A percentile compares a stretch with the other conserved stretches of the same genome.
Evolutionary conservation across 2,329 filamentous ascomycete species (phyloP).

Genomic region (Epichloe gansuensis): DNA sequence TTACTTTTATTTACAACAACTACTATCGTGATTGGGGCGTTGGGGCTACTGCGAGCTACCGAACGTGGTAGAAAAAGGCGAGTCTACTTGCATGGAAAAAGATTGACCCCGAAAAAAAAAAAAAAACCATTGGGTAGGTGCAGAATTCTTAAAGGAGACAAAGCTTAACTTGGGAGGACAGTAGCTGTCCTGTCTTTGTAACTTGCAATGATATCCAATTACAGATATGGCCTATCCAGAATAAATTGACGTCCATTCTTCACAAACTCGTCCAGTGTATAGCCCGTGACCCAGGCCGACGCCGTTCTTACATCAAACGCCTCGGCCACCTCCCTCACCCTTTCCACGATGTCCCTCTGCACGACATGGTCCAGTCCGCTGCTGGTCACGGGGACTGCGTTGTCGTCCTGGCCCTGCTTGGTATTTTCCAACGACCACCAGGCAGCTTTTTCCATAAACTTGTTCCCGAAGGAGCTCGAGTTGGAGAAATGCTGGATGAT

Average conservation of each 20-base stretch:
- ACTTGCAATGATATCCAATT: constrained; percentile 17
- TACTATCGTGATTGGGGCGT: too few species aligned
- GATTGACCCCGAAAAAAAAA: too few species aligned
- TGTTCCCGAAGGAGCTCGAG: background rate
- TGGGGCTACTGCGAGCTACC: too few species aligned
- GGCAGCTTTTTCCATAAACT: constrained; percentile 1
- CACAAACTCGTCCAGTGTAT: background rate
- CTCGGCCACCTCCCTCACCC: background rate
- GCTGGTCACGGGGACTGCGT: background rate
- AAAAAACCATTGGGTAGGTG: too few species aligned
- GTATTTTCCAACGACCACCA: background rate
- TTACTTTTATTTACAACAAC: too few species aligned
- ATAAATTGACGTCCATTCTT: background rate
- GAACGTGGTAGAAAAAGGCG: too few species aligned
- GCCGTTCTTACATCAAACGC: background rate
- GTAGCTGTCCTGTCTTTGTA: too few species aligned
- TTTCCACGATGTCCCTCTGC: background rate
- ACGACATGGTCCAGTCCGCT: background rate
- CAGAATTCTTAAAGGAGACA: too few species aligned
- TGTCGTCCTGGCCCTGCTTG: background rate
- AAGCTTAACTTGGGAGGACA: too few species aligned
- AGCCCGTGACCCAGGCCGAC: background rate
- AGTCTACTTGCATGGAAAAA: too few species aligned
- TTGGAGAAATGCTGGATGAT: background rate
- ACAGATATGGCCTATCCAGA: background rate